These are phyloP conservation scores for Boletus rex-veris DNA, from an alignment of 768 basidiomycete genomes.

Conservation along the genomic window DNA sequence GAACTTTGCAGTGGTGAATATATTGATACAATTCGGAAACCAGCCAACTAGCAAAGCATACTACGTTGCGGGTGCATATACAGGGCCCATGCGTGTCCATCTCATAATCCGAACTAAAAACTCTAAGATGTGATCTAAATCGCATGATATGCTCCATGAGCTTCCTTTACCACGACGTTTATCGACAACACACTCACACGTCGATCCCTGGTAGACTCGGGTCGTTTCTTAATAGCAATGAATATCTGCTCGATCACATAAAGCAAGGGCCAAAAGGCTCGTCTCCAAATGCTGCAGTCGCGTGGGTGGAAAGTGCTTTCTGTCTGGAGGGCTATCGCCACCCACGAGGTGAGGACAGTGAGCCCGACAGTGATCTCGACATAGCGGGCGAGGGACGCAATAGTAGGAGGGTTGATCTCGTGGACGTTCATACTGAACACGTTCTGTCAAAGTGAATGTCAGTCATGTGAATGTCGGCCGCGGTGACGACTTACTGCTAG, in stretches of 20 bases:
- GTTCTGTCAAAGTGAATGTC: slow-evolving; percentile 24
- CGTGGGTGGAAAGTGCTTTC: slow-evolving; percentile 15
- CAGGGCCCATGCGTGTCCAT: too few relatives aligned
- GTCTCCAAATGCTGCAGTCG: neutral
- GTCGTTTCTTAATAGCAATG: neutral
- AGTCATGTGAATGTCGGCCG: neutral
- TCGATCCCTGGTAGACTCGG: neutral
- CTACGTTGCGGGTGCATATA: too few relatives aligned
- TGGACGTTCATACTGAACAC: slow-evolving; percentile 31
- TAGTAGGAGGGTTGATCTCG: slow-evolving; percentile 28
- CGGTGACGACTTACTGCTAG: slow-evolving; percentile 22
- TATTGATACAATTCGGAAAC: too few relatives aligned
- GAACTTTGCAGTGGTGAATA: too few relatives aligned
- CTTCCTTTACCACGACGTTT: neutral
- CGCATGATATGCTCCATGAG: neutral
- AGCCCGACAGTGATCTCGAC: slow-evolving; percentile 42
- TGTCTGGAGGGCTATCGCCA: slow-evolving; percentile 50
- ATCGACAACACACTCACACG: slow-evolving; percentile 4
- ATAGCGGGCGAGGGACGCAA: slow-evolving; percentile 36
- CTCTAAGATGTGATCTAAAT: neutral
- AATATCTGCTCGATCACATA: slow-evolving; percentile 8
- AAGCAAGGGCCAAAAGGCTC: slow-evolving; percentile 21
- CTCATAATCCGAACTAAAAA: neutral
- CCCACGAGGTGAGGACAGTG: slow-evolving; percentile 52
- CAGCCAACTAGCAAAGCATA: too few relatives aligned